Percentiles rank a stretch among this genome's conserved stretches.
Evolutionary conservation across 495 filamentous ascomycete genomes (phyloP).

Genomic region (Daldinia bambusicola): DNA sequence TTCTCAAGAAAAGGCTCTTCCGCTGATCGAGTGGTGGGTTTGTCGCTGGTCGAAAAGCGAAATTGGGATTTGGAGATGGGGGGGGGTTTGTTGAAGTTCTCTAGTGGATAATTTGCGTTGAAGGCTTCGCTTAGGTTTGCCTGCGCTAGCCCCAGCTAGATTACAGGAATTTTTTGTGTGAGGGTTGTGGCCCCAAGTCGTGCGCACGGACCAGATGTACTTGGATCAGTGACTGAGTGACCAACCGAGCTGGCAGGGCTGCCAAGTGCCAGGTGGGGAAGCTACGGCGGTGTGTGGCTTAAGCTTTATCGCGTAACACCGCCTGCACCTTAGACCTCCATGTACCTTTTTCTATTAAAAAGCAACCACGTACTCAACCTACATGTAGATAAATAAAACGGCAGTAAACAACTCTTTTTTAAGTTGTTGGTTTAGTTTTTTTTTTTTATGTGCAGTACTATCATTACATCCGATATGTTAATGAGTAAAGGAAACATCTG

Average conservation of each 20-base stretch:
- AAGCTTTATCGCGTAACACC: too few relatives aligned
- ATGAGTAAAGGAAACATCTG: neutral
- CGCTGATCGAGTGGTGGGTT: slow-evolving; percentile 33
- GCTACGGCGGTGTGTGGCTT: neutral
- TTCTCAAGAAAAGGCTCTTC: slow-evolving; percentile 19
- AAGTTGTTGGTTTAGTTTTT: too few relatives aligned
- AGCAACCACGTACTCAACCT: too few relatives aligned
- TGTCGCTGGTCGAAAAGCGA: slow-evolving; percentile 41
- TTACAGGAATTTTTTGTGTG: slow-evolving; percentile 44
- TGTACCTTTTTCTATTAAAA: too few relatives aligned
- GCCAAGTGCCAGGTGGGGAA: neutral
- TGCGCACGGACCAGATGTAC: slow-evolving; percentile 25
- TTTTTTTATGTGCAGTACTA: neutral
- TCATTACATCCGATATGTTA: neutral
- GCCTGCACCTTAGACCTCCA: too few relatives aligned
- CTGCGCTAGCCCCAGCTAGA: slow-evolving; percentile 1
- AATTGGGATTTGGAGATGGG: slow-evolving; percentile 39
- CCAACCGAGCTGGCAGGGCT: neutral
- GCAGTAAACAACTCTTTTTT: too few relatives aligned
- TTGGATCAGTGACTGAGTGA: neutral
- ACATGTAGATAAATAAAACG: too few relatives aligned
- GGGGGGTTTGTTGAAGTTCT: slow-evolving; percentile 27
- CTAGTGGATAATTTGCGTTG: slow-evolving; percentile 31
- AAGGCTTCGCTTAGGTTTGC: slow-evolving; percentile 43
- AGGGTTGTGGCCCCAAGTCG: slow-evolving; percentile 40